These are phyloP conservation scores for Bipolaris cookei DNA, from an alignment of 2,329 filamentous ascomycete genomes.

Conservation along the genomic window DNA sequence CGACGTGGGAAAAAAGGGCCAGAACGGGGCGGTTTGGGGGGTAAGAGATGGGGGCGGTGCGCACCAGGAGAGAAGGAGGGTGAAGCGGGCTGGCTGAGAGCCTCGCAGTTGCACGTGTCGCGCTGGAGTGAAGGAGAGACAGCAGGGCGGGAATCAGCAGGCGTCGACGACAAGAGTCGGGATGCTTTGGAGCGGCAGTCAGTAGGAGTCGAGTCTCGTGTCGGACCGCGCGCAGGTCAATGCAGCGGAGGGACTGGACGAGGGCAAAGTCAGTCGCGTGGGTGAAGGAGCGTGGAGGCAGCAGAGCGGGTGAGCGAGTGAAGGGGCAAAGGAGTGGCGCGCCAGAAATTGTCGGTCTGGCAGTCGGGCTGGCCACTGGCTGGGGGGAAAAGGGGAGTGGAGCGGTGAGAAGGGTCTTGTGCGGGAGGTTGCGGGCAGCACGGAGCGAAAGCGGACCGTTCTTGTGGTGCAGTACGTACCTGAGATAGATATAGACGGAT, in stretches of 20 bases:
- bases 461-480: constrained; percentile 38
- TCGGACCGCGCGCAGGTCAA: constrained; percentile 50
- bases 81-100: constrained; percentile 31
- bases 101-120: constrained; percentile 35
- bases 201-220: constrained; percentile 37
- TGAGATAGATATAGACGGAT: constrained; percentile 30
- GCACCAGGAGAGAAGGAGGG: constrained; percentile 36
- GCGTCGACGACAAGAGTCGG: constrained; percentile 25
- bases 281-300: constrained; percentile 22
- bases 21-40: constrained; percentile 16
- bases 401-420: constrained; percentile 37
- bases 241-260: constrained; percentile 47
- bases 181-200: constrained; percentile 30
- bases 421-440: constrained; percentile 30
- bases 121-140: constrained; percentile 12
- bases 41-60: constrained; percentile 40
- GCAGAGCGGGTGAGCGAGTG: constrained; percentile 17
- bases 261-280: constrained; percentile 39
- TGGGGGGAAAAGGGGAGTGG: constrained; percentile 46
- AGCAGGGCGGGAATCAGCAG: neutral
- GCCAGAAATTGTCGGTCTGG: constrained; percentile 32
- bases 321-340: constrained; percentile 25
- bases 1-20: constrained; percentile 20
- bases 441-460: constrained; percentile 21
- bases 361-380: constrained; percentile 42